A percentile compares a stretch with the other conserved stretches of the same genome.
Conservation (phyloP, 495 filamentous ascomycete species). For the Wilcoxina mikolae region DNA sequence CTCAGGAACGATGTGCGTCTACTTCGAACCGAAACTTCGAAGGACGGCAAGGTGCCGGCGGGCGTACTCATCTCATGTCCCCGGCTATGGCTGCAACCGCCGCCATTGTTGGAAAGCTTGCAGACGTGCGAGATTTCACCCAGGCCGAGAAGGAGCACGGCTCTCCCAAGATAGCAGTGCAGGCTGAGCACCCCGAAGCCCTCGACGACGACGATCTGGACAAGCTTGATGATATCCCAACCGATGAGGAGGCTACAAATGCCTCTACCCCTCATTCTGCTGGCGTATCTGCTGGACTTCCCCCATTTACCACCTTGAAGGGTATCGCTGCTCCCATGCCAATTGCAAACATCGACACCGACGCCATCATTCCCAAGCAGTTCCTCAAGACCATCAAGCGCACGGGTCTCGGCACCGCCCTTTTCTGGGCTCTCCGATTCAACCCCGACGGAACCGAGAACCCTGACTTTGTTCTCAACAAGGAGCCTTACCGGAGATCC, state of each 20-base stretch:
- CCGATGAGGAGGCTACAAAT: conserved; percentile 40
- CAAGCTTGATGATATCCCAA: conserved; percentile 59
- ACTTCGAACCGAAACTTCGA: conserved; percentile 98
- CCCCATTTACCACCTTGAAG: conserved; percentile 66
- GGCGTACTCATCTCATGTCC: conserved; percentile 91
- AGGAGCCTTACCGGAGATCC: conserved; percentile 65
- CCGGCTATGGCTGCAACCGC: conserved; percentile 92
- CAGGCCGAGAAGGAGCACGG: conserved; percentile 32
- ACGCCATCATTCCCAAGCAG: conserved; percentile 98
- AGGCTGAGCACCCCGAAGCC: conserved; percentile 56
- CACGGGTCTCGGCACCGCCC: conserved; percentile 73
- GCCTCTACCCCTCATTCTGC: conserved; percentile 40
- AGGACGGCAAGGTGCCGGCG: conserved; percentile 84
- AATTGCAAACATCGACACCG: conserved; percentile 82
- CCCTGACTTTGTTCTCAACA: conserved; percentile 75
- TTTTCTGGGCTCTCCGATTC: conserved; percentile 74
- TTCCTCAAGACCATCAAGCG: conserved; percentile 99
- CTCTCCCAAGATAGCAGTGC: conserved; percentile 39
- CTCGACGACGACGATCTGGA: conserved; percentile 64
- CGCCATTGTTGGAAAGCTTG: conserved; percentile 74
- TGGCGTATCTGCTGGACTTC: conserved; percentile 47
- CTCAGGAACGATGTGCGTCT: conserved; percentile 81
- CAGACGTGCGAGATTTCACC: conserved; percentile 71
- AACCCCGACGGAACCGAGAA: conserved; percentile 57
- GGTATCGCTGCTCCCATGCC: conserved; percentile 84